A percentile compares a stretch with the other conserved stretches of the same genome.
These are phyloP conservation scores for Flaveria robusta DNA, from an alignment of 129 eudicot species.

Conservation along the genomic window DNA sequence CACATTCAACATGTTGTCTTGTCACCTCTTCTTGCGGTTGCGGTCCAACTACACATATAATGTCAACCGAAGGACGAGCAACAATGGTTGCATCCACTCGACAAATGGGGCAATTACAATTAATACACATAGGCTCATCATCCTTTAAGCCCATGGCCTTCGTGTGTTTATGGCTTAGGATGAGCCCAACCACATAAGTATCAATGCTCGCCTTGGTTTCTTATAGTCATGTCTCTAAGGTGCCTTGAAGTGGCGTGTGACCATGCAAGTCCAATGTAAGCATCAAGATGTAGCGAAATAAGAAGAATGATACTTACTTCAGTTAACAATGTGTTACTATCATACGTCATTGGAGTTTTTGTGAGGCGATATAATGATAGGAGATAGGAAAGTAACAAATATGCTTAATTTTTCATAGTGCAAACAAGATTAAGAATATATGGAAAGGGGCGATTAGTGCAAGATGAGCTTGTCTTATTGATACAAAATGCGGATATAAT, in stretches of 20 bases:
- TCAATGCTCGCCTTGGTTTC: constrained; percentile 26
- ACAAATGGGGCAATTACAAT: constrained; percentile 49
- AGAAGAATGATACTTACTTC: constrained; percentile 33
- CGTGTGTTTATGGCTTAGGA: constrained; percentile 40
- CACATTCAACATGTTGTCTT: background rate
- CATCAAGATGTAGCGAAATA: constrained; percentile 32
- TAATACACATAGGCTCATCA: constrained; percentile 37
- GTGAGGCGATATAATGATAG: background rate
- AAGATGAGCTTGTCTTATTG: constrained; percentile 36
- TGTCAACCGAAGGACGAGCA: constrained; percentile 23
- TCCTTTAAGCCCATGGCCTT: constrained; percentile 30
- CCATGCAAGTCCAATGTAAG: constrained; percentile 30
- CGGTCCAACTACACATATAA: constrained; percentile 30
- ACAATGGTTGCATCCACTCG: constrained; percentile 33
- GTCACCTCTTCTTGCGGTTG: constrained; percentile 21
- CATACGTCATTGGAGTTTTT: constrained; percentile 15
- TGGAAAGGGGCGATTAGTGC: constrained; percentile 37
- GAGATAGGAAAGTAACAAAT: constrained; percentile 2
- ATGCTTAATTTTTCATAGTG: constrained; percentile 14
- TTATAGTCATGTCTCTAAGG: background rate
- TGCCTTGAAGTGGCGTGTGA: constrained; percentile 1
- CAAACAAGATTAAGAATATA: constrained; percentile 33
- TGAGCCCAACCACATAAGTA: constrained; percentile 25
- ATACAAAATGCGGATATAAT: too few species aligned
- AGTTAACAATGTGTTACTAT: constrained; percentile 26